Base-by-base conservation (phyloP, 352 stramenopile genomes). In the Globisporangium irregulare region DNA sequence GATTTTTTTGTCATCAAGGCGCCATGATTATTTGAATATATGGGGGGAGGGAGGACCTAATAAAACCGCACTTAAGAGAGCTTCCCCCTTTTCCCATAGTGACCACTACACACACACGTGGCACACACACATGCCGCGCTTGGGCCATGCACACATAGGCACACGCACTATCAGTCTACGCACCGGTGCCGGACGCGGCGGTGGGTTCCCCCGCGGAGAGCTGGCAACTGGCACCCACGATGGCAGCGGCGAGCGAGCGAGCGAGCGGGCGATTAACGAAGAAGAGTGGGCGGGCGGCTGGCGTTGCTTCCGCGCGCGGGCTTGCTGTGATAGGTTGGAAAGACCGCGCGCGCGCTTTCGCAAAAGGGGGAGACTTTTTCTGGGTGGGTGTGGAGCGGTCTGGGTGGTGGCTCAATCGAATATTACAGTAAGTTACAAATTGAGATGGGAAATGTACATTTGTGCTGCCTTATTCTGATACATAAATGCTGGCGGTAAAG, bases 191-290 rank as follows among this genome's bases (percentile, higher is more conserved):
- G 57, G 63, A 62, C 22, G 63, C 55, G 38, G 38, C 27, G 25
- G 36, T 62, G 54, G 64, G 55, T 51, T 69, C 64, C 64, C 54
- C 64, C 54, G 64, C 27, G 38, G 38, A 62, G 43, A 69, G 64
- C 64, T 58, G n/a, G 54, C 64, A 55, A 69, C 25, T 69, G 64
- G 54, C 54, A 69, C 55, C 64, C 64, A 69, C 64, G 64, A 63
- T 69, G 64, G 54, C 64, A 56, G 25, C 27, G 53, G 25, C 46
- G 29, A 53, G 34, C 56, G 50, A 20, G 32, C 56, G 50, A 27
- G 60, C 55, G 55, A 15, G 56, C 56, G 32, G 20, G 32, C 55
- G 55, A 34, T 32, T 5, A 24, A 53, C 38, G 38, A 46, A 48
- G 55, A 51, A 51, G 43, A 51, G 43, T 29, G 55, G 27, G 29